Evolutionary conservation across 257 asterid species (phyloP), one percentile per base, ranked within the genome.

Genomic region (Salvia rosmarinus): DNA sequence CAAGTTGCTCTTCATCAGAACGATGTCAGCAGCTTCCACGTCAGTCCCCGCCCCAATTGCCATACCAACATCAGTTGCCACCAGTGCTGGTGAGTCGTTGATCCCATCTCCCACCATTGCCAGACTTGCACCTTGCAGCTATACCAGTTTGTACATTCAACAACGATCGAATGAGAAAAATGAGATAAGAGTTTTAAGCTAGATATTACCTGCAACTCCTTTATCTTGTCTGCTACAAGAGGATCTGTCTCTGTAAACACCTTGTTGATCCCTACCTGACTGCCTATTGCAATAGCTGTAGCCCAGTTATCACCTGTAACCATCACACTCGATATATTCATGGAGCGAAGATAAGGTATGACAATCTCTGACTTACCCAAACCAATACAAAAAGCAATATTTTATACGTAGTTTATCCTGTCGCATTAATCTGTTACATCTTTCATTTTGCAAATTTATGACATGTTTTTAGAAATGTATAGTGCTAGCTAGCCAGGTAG

Each of bases 281-380:
- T 75, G 16, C 89, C 98, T 73, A 94, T 84, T 49, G 97, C 95
- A 68, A 67, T 81, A 46, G 98, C 98, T 12, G 98, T 94, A 47
- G 98, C 93, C 98, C 95, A 94, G 87, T 94, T 94, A 85, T 94
- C 98, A 56, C 98, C 98, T 25, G 98, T 94, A 58, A 94, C 95
- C 97, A 94, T 90, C 72, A 90, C 96, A 75, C 95, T 87, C n/a
- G 88, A 65, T 62, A 94, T 84, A 62, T 74, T 77, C 98, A 94
- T 90, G 6, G 90, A 79, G 68, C 42, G 89, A 73, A 94, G 96
- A 79, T 82, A 84, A 40, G 97, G 84, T 71, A 94, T 50, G 60
- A 94, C 95, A n/a, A n/a, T n/a, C n/a, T n/a, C n/a, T n/a, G n/a
- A n/a, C n/a, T n/a, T n/a, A n/a, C n/a, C n/a, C n/a, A n/a, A n/a